phyloP scores from a whole-genome alignment of 352 stramenopile species.

The Phytopythium delawarense region DNA sequence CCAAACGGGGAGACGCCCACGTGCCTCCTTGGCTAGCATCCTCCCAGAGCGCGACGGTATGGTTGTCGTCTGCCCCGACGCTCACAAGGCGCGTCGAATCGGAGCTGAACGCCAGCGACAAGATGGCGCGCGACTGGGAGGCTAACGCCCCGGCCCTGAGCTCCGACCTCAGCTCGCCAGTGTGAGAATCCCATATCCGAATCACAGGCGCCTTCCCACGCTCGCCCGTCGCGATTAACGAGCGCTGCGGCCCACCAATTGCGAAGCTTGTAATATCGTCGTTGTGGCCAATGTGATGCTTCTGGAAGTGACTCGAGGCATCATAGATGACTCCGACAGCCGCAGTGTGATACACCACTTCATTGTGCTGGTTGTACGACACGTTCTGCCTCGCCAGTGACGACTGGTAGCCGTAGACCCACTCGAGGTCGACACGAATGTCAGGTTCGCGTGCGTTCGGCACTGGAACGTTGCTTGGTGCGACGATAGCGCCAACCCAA shows the following conservation, averaged over 20 bases:
- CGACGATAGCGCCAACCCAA: conserved; percentile 80
- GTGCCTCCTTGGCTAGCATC: conserved; percentile 52
- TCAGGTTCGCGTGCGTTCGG: conserved; percentile 63
- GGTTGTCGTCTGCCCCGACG: conserved; percentile 78
- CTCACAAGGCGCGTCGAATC: conserved; percentile 60
- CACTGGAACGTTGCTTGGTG: conserved; percentile 62
- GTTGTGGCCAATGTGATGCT: conserved; percentile 73
- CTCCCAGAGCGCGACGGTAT: conserved; percentile 74
- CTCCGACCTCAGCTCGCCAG: conserved; percentile 52
- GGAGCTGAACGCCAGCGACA: conserved; percentile 61
- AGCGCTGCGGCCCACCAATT: conserved; percentile 42
- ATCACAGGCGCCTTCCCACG: conserved; percentile 69
- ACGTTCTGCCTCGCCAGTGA: conserved; percentile 79
- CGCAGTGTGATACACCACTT: conserved; percentile 88
- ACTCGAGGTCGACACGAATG: conserved; percentile 68
- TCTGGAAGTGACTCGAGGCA: conserved; percentile 63
- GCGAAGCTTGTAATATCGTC: conserved; percentile 88
- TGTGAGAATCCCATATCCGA: conserved; percentile 83
- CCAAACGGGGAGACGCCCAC: conserved; percentile 48
- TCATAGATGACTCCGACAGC: conserved; percentile 85
- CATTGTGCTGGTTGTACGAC: conserved; percentile 56
- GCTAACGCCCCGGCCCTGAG: conserved; percentile 31
- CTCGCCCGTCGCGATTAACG: conserved; percentile 87
- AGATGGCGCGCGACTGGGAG: conserved; percentile 60
- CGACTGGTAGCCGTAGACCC: conserved; percentile 81